Conservation (phyloP, 768 basidiomycete species). For the Sarcodon sp. region DNA sequence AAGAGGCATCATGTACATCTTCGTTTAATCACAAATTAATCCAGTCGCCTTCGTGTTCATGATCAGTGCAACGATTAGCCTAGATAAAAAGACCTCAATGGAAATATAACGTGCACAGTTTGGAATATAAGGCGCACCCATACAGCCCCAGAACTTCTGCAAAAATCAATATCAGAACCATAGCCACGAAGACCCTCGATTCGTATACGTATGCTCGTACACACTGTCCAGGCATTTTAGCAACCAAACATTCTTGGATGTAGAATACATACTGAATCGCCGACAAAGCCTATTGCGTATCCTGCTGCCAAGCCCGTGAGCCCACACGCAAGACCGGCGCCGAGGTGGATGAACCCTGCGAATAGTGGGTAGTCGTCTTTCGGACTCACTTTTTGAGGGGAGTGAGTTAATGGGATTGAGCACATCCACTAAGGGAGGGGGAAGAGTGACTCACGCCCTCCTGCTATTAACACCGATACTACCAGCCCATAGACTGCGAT, state of each 20-base stretch:
- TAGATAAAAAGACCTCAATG: slow-evolving; percentile 12
- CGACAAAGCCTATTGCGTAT: slow-evolving; percentile 89
- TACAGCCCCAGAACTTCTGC: slow-evolving; percentile 86
- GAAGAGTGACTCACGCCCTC: slow-evolving; percentile 30
- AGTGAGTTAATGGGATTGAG: slow-evolving; percentile 7
- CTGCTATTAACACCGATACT: slow-evolving; percentile 86
- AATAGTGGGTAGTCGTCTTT: slow-evolving; percentile 65
- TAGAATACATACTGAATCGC: slow-evolving; percentile 71
- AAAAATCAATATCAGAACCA: slow-evolving; percentile 94
- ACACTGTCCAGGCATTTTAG: slow-evolving; percentile 33
- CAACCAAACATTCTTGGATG: slow-evolving; percentile 4
- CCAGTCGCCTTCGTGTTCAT: slow-evolving; percentile 72
- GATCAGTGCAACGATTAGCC: slow-evolving; percentile 80
- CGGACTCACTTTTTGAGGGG: slow-evolving; percentile 35
- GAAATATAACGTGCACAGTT: not conserved
- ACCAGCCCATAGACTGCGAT: slow-evolving; percentile 97
- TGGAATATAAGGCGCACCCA: slow-evolving; percentile 34
- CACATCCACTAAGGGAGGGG: not conserved
- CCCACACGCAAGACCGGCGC: slow-evolving; percentile 85
- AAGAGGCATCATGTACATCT: not conserved
- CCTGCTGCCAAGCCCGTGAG: slow-evolving; percentile 88
- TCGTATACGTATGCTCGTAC: slow-evolving; percentile 88
- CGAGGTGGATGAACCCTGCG: slow-evolving; percentile 85
- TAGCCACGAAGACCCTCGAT: slow-evolving; percentile 82
- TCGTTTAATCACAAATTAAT: slow-evolving; percentile 9